Conservation (phyloP, 2,329 filamentous ascomycete genomes). For the Thelonectria blattea region DNA sequence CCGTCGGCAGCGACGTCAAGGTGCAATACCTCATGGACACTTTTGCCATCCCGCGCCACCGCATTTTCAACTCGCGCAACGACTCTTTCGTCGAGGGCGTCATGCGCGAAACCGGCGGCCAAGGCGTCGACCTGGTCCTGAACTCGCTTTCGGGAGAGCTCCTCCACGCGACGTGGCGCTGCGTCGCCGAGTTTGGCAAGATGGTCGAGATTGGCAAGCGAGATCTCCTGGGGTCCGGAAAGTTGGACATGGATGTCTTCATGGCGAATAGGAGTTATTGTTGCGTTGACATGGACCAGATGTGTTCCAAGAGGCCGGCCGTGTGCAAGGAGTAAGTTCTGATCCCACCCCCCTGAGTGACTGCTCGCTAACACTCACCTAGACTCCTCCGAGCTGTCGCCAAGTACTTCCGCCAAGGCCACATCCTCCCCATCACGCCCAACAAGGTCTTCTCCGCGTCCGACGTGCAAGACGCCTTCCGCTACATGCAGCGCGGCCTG, state of each 20-base stretch:
- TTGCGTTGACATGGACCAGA: constrained; percentile 41
- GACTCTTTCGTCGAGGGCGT: constrained; percentile 39
- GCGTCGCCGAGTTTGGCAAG: constrained; percentile 50
- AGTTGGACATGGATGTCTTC: constrained; percentile 53
- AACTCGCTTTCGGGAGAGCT: constrained; percentile 49
- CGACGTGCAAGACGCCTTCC: constrained; percentile 47
- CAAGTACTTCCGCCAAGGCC: constrained; percentile 10
- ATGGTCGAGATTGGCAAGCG: constrained; percentile 54
- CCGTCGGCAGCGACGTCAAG: constrained; percentile 44
- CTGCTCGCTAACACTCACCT: background rate
- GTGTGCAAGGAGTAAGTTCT: background rate
- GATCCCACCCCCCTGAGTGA: background rate
- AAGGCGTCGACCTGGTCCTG: constrained; percentile 45
- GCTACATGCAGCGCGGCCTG: constrained; percentile 49
- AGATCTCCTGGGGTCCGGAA: constrained; percentile 46
- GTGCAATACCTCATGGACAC: constrained; percentile 37
- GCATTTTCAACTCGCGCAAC: constrained; percentile 44
- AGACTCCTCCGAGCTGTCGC: background rate
- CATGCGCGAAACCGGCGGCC: constrained; percentile 31
- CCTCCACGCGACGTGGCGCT: constrained; percentile 49
- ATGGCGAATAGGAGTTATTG: constrained; percentile 42
- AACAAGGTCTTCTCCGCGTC: constrained; percentile 36
- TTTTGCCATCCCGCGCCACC: constrained; percentile 39
- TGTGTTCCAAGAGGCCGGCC: constrained; percentile 10
- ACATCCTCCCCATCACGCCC: constrained; percentile 32